These are phyloP conservation scores for Globisporangium nagaii DNA, from an alignment of 352 stramenopile genomes.

Conservation along the genomic window DNA sequence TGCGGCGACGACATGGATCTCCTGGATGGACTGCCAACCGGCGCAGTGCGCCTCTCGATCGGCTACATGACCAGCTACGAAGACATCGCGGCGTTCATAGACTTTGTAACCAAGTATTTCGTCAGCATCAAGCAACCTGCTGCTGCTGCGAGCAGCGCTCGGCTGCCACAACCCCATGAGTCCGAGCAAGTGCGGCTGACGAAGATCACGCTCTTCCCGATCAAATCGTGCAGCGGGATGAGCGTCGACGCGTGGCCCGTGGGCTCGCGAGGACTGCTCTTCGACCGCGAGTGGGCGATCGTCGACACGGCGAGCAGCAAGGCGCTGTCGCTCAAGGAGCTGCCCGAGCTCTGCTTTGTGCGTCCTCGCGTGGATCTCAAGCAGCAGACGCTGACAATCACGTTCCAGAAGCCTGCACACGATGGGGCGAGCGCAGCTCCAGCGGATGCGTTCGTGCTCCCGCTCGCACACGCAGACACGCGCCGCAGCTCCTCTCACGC, in stretches of 20 bases:
- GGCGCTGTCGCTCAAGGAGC: conserved; percentile 53
- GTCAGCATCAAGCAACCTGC: conserved; percentile 23
- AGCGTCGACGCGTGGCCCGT: conserved; percentile 49
- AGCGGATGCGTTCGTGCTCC: conserved; percentile 33
- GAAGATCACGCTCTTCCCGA: conserved; percentile 65
- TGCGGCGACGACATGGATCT: conserved; percentile 70
- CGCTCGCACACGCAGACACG: conserved; percentile 19
- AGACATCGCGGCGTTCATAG: conserved; percentile 45
- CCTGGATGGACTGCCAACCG: conserved; percentile 55
- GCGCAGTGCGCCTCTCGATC: conserved; percentile 60
- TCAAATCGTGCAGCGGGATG: conserved; percentile 76
- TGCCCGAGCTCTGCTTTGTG: conserved; percentile 56
- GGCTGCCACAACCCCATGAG: neutral
- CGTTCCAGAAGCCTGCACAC: conserved; percentile 13
- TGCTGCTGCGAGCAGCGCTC: neutral
- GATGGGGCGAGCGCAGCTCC: neutral
- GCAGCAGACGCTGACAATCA: conserved; percentile 50
- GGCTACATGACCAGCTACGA: conserved; percentile 78
- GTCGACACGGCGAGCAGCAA: conserved; percentile 42
- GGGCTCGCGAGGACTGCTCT: conserved; percentile 50
- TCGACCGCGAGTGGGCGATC: conserved; percentile 74
- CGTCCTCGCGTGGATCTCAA: conserved; percentile 54
- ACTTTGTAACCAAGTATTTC: conserved; percentile 60
- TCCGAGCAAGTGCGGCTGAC: conserved; percentile 18
- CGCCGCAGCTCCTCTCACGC: conserved; percentile 8